These are phyloP conservation scores for Anthracocystis panici-leucophaei DNA, from an alignment of 1,284 basidiomycete genomes.

Conservation along the genomic window DNA sequence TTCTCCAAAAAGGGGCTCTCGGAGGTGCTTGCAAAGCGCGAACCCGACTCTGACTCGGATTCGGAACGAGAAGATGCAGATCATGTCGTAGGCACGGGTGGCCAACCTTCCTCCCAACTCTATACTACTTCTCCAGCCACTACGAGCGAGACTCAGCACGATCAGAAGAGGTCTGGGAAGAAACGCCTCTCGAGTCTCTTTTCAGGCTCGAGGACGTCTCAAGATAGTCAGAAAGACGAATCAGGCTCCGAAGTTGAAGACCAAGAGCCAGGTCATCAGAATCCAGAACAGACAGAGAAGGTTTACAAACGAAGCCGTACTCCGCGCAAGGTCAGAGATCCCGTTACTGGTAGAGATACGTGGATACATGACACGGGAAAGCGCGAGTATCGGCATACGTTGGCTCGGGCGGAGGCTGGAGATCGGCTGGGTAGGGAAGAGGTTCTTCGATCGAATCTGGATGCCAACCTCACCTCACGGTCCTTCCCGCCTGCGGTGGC, in stretches of 20 bases:
- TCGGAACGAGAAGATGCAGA: slow-evolving; percentile 7
- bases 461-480: slow-evolving; percentile 26
- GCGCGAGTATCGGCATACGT: slow-evolving; percentile 29
- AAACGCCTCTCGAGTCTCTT: slow-evolving; percentile 13
- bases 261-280: slow-evolving; percentile 8
- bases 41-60: slow-evolving; percentile 39
- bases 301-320: slow-evolving; percentile 24
- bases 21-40: slow-evolving; percentile 41
- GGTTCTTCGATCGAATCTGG: slow-evolving; percentile 17
- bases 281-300: slow-evolving; percentile 16
- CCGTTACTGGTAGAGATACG: slow-evolving; percentile 31
- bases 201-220: slow-evolving; percentile 7
- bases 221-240: slow-evolving; percentile 3
- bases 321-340: slow-evolving; percentile 35
- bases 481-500: slow-evolving; percentile 38
- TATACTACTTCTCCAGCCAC: background rate
- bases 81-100: background rate
- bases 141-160: background rate
- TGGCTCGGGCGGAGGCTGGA: slow-evolving; percentile 20
- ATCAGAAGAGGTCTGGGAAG: background rate
- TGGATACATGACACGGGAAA: slow-evolving; percentile 43
- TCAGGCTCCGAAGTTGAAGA: slow-evolving; percentile 3
- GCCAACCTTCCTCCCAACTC: background rate
- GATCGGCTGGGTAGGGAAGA: slow-evolving; percentile 17
- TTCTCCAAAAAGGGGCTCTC: slow-evolving; percentile 47